These are phyloP conservation scores for Cladophialophora bantiana DNA, from an alignment of 2,329 filamentous ascomycete species.

Conservation along the genomic window DNA sequence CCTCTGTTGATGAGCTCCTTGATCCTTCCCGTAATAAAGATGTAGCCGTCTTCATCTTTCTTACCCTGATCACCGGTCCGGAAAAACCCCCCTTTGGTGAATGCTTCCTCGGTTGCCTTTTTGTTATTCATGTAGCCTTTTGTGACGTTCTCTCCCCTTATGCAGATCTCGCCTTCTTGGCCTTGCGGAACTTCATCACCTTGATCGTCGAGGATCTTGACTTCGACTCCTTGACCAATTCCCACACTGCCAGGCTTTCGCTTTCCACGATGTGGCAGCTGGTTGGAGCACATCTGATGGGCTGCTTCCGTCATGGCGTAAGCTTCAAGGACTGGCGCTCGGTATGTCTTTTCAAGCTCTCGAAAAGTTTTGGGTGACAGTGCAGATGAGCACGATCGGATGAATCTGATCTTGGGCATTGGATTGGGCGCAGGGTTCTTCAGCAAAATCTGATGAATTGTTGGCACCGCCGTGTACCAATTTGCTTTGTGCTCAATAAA, in stretches of 20 bases:
- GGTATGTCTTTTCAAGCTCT: conserved; percentile 76
- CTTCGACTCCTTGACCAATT: conserved; percentile 80
- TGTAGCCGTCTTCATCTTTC: conserved; percentile 78
- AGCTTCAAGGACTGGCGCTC: conserved; percentile 83
- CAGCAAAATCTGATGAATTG: conserved; percentile 87
- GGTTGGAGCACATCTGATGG: conserved; percentile 61
- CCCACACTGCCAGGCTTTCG: conserved; percentile 84
- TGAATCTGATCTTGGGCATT: conserved; percentile 78
- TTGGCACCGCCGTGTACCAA: conserved; percentile 94
- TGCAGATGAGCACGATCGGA: conserved; percentile 84
- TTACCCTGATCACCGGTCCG: conserved; percentile 87
- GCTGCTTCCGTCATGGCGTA: conserved; percentile 94
- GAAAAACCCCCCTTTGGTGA: conserved; percentile 80
- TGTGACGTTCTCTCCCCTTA: conserved; percentile 82
- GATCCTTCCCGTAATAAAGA: conserved; percentile 88
- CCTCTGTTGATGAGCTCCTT: conserved; percentile 92
- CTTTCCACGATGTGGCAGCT: conserved; percentile 69
- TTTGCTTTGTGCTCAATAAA: conserved; percentile 77
- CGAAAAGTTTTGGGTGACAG: conserved; percentile 82
- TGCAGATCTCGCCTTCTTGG: conserved; percentile 80
- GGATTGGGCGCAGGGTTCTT: conserved; percentile 73
- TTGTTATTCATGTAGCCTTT: conserved; percentile 85
- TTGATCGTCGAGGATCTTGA: conserved; percentile 75
- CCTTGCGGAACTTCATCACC: conserved; percentile 74
- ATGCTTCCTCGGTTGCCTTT: conserved; percentile 75